Evolutionary conservation across 768 basidiomycete species (phyloP).

Genomic region (Tulasnella sp.): DNA sequence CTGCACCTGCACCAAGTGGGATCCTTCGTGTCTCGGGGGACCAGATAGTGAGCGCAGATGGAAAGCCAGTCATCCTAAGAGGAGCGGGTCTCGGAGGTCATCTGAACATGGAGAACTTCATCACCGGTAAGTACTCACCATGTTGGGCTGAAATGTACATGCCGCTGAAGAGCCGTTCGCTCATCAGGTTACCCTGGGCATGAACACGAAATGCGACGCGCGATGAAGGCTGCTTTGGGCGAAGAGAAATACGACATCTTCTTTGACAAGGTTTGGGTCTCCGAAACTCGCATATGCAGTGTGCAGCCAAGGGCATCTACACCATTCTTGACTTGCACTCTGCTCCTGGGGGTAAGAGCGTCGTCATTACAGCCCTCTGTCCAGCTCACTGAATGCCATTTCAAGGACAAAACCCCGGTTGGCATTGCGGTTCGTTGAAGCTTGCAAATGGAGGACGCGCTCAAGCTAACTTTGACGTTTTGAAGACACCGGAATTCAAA

Average conservation of each 20-base stretch:
- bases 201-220: constrained; percentile 64
- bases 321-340: constrained; percentile 67
- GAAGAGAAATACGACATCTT: constrained; percentile 52
- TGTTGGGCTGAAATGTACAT: not conserved
- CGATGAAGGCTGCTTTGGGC: constrained; percentile 54
- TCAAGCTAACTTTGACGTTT: not conserved
- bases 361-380: not conserved
- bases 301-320: constrained; percentile 59
- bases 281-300: constrained; percentile 22
- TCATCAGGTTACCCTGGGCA: constrained; percentile 60
- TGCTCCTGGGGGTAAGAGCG: constrained; percentile 26
- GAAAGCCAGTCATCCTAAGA: constrained; percentile 46
- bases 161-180: not conserved
- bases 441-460: not conserved
- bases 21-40: constrained; percentile 37
- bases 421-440: constrained; percentile 45
- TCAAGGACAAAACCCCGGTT: constrained; percentile 37
- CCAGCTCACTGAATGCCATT: not conserved
- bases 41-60: constrained; percentile 45
- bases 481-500: constrained; percentile 5
- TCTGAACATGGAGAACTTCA: constrained; percentile 63
- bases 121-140: constrained; percentile 26
- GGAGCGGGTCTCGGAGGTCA: constrained; percentile 77
- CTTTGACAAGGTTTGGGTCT: constrained; percentile 60
- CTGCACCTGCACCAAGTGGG: not conserved